phyloP scores from a whole-genome alignment of 2,329 filamentous ascomycete genomes.

The Gremmenia infestans region DNA sequence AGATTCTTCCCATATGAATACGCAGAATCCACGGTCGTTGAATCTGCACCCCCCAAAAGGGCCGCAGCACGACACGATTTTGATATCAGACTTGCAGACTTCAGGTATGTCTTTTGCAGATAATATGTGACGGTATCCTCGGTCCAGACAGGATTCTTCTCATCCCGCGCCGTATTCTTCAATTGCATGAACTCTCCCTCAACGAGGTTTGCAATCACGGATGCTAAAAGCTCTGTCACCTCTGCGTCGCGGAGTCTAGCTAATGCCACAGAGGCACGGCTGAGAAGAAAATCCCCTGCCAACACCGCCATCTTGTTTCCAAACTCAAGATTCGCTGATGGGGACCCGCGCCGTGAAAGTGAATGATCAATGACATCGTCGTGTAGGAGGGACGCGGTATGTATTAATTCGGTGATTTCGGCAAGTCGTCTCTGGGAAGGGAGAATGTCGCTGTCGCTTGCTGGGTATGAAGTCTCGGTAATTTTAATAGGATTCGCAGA shows the following conservation, averaged over 20 bases:
- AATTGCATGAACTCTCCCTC: conserved; percentile 99
- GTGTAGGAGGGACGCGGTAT: conserved; percentile 92
- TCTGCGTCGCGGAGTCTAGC: conserved; percentile 88
- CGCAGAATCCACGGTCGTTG: conserved; percentile 79
- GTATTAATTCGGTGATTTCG: conserved; percentile 95
- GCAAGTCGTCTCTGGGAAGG: conserved; percentile 90
- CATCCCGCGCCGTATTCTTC: conserved; percentile 89
- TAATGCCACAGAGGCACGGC: conserved; percentile 86
- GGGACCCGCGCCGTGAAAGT: conserved; percentile 72
- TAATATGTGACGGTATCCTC: conserved; percentile 91
- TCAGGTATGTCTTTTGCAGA: conserved; percentile 96
- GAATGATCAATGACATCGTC: conserved; percentile 98
- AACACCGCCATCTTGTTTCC: conserved; percentile 99
- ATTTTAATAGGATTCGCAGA: conserved; percentile 47
- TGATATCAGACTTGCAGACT: conserved; percentile 91
- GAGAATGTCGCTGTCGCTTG: conserved; percentile 62
- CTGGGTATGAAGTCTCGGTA: conserved; percentile 27
- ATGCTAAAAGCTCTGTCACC: conserved; percentile 89
- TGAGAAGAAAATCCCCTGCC: conserved; percentile 93
- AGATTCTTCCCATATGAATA: conserved; percentile 92
- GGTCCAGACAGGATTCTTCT: conserved; percentile 77
- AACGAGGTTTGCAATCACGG: conserved; percentile 94
- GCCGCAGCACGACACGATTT: conserved; percentile 92
- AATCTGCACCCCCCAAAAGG: conserved; percentile 71
- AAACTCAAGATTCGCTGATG: conserved; percentile 90